Conservation (phyloP, 257 asterid species). For the Galeopsis tetrahit region DNA sequence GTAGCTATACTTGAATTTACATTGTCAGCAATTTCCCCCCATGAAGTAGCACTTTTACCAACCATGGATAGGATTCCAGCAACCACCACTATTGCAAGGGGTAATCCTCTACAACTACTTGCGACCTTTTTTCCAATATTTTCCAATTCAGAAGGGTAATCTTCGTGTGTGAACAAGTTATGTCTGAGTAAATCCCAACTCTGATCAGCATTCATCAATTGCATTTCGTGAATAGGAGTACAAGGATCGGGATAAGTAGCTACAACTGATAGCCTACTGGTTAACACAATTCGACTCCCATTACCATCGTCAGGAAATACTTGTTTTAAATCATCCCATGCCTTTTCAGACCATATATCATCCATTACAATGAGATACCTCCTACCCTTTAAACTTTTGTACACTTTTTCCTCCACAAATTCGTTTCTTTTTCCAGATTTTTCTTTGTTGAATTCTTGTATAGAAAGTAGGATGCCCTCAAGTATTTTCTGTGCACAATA, state of each 20-base stretch:
- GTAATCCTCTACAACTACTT: neutral
- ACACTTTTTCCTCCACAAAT: neutral
- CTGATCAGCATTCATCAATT: conserved; percentile 4
- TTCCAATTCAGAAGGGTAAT: conserved; percentile 14
- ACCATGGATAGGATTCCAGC: neutral
- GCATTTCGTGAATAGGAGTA: conserved; percentile 6
- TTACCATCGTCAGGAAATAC: conserved; percentile 14
- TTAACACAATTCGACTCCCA: conserved; percentile 6
- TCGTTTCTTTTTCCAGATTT: neutral
- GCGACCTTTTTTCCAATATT: conserved; percentile 5
- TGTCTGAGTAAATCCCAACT: conserved; percentile 2
- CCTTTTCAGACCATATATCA: conserved; percentile 6
- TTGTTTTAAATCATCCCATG: conserved; percentile 21
- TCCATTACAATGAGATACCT: conserved; percentile 17
- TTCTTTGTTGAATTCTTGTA: neutral
- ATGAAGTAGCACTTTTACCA: neutral
- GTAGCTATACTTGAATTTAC: neutral
- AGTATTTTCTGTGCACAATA: neutral
- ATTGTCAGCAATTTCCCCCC: neutral
- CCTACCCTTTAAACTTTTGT: conserved; percentile 16
- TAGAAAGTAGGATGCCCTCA: neutral
- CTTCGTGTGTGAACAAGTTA: neutral
- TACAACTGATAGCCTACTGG: conserved; percentile 15
- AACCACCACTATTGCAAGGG: conserved; percentile 15
- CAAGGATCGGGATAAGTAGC: conserved; percentile 7